A percentile compares a stretch with the other conserved stretches of the same genome.
phyloP scores from a whole-genome alignment of 768 basidiomycete species.

The Mycena pura region DNA sequence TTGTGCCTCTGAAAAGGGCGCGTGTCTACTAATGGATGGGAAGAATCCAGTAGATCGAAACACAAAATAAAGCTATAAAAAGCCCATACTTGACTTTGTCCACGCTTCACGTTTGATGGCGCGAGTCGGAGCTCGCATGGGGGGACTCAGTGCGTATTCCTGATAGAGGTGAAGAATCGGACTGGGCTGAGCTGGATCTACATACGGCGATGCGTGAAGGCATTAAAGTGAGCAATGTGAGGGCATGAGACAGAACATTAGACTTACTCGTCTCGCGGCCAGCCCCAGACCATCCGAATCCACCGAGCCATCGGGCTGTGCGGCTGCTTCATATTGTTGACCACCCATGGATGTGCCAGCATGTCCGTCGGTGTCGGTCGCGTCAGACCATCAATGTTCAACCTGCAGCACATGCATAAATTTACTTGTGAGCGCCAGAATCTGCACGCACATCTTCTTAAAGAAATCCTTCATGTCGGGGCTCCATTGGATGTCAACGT shows the following conservation, averaged over 20 bases:
- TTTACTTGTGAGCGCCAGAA: not conserved
- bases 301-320: conserved; percentile 92
- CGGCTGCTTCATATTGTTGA: conserved; percentile 75
- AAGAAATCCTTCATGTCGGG: conserved; percentile 92
- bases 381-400: conserved; percentile 69
- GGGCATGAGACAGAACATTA: not conserved
- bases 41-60: too few relatives aligned
- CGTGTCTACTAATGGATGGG: too few relatives aligned
- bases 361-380: conserved; percentile 87
- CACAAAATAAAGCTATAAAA: too few relatives aligned
- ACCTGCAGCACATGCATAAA: conserved; percentile 50
- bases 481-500: conserved; percentile 73
- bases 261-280: conserved; percentile 61
- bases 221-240: too few relatives aligned
- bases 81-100: too few relatives aligned
- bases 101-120: too few relatives aligned
- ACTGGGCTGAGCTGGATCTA: too few relatives aligned
- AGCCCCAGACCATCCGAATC: conserved; percentile 86
- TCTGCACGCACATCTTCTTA: conserved; percentile 70
- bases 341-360: conserved; percentile 85
- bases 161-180: too few relatives aligned
- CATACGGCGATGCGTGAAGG: too few relatives aligned
- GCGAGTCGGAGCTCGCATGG: too few relatives aligned
- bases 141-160: too few relatives aligned
- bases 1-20: too few relatives aligned